Conservation (phyloP, 352 stramenopile species). For the Globisporangium nunn region DNA sequence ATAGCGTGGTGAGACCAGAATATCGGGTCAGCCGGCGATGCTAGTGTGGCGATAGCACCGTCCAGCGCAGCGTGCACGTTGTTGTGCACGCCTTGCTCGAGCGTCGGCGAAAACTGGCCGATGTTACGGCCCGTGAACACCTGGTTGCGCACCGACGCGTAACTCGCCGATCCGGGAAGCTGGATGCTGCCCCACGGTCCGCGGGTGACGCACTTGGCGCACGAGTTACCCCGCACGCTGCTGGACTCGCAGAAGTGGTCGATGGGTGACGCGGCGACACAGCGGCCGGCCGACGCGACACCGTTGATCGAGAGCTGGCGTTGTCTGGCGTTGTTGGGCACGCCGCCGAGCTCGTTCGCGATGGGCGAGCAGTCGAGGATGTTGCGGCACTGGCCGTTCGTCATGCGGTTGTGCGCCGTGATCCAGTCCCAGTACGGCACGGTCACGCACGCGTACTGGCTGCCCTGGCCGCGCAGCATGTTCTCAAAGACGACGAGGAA, state of each 20-base stretch:
- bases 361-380: slow-evolving; percentile 35
- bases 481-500: slow-evolving; percentile 73
- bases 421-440: slow-evolving; percentile 81
- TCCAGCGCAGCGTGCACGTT: slow-evolving; percentile 45
- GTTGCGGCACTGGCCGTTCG: slow-evolving; percentile 29
- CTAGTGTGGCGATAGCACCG: slow-evolving; percentile 37
- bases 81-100: slow-evolving; percentile 19
- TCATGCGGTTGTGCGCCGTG: slow-evolving; percentile 30
- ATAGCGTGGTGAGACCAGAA: slow-evolving; percentile 53
- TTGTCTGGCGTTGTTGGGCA: slow-evolving; percentile 6
- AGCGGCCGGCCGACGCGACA: slow-evolving; percentile 21
- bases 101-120: slow-evolving; percentile 40
- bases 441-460: slow-evolving; percentile 56
- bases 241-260: slow-evolving; percentile 42
- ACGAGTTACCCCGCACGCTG: slow-evolving; percentile 19
- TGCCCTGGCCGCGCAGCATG: slow-evolving; percentile 60
- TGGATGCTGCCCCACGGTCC: slow-evolving; percentile 15
- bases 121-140: slow-evolving; percentile 45
- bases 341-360: slow-evolving; percentile 31
- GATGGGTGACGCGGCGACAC: slow-evolving; percentile 20
- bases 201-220: slow-evolving; percentile 27
- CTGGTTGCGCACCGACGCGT: slow-evolving; percentile 35
- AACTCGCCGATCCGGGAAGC: slow-evolving; percentile 18
- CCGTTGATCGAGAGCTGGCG: slow-evolving; percentile 26
- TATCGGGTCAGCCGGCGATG: slow-evolving; percentile 43